These are phyloP conservation scores for Aspergillus olivimuriae DNA, from an alignment of 495 filamentous ascomycete species.

Conservation along the genomic window DNA sequence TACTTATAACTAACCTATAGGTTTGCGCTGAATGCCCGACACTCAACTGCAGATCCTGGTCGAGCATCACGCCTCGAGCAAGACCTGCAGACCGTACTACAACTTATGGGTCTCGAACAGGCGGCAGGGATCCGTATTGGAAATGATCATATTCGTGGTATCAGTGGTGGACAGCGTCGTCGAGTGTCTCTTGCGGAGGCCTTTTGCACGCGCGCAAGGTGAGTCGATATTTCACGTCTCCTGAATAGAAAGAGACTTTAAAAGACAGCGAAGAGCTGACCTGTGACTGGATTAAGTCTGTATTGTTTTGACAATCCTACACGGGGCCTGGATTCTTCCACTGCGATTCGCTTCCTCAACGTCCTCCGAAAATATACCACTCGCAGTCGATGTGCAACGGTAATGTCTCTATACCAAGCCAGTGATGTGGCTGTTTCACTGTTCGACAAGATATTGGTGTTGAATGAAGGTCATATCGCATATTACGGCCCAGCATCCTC, in stretches of 20 bases:
- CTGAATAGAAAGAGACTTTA: no score
- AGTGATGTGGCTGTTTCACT: slow-evolving; percentile 43
- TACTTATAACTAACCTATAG: no score
- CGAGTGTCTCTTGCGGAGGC: slow-evolving; percentile 44
- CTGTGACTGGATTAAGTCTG: no score
- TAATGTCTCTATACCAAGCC: slow-evolving; percentile 42
- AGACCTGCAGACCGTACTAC: no score
- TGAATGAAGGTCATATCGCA: slow-evolving; percentile 46
- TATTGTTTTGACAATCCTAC: slow-evolving; percentile 49
- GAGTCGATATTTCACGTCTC: no score
- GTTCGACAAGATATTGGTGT: slow-evolving; percentile 51
- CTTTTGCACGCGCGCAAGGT: no score
- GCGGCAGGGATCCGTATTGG: no score
- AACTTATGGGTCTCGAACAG: no score
- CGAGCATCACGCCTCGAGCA: no score
- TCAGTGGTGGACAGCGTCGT: slow-evolving; percentile 77
- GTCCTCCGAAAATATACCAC: slow-evolving; percentile 19
- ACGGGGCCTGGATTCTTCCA: slow-evolving; percentile 42
- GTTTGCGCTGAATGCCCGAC: no score
- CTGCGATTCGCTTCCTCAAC: slow-evolving; percentile 33
- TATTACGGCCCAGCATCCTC: slow-evolving; percentile 44
- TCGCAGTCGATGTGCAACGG: slow-evolving; percentile 16
- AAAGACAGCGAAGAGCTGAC: no score
- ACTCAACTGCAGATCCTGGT: no score
- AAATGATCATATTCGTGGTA: slow-evolving; percentile 69